Conservation (phyloP, 2,329 filamentous ascomycete species). For the Aspergillus novoparasiticus region DNA sequence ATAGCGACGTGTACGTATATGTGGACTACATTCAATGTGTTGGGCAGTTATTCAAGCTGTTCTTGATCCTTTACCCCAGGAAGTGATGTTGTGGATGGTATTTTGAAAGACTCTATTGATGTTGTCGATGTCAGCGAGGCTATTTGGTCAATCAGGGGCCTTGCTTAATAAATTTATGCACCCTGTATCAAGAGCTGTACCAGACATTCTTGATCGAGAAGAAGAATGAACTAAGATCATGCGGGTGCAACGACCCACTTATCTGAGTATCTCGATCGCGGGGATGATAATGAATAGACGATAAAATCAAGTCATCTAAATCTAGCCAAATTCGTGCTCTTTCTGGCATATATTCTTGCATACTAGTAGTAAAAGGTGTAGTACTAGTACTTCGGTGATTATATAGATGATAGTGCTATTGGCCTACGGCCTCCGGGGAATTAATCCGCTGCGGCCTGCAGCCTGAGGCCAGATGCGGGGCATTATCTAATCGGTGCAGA, state of each 20-base stretch:
- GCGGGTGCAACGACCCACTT: neutral
- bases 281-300: neutral
- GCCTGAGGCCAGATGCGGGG: neutral
- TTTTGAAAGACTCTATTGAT: neutral
- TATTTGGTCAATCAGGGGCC: neutral
- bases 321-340: neutral
- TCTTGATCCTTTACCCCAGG: no score
- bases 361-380: neutral
- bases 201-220: neutral
- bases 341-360: neutral
- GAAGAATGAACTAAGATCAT: neutral
- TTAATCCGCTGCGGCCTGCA: neutral
- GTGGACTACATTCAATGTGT: no score
- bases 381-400: neutral
- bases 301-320: neutral
- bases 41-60: no score
- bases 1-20: no score
- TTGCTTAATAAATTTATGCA: neutral
- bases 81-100: neutral
- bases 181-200: neutral
- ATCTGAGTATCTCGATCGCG: neutral
- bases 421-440: neutral
- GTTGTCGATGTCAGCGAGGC: neutral
- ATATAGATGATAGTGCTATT: no score
- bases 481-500: neutral